Percentiles rank a stretch among this genome's conserved stretches.
Conservation (phyloP, 1,284 basidiomycete genomes). For the Leccinum fuscescens region DNA sequence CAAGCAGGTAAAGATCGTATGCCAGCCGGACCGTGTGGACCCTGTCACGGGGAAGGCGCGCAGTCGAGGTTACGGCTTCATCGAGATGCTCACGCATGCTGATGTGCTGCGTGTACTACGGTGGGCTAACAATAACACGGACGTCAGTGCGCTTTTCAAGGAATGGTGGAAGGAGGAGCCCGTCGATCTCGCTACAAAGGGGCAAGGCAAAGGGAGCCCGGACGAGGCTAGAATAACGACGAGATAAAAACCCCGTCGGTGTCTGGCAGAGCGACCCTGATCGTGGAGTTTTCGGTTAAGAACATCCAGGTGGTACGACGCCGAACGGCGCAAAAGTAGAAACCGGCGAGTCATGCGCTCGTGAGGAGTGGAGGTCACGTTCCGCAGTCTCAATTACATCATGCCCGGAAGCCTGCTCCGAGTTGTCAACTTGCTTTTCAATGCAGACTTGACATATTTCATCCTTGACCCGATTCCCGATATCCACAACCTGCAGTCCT, state of each 20-base stretch:
- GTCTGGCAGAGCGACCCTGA: constrained; percentile 61
- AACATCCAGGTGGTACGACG: constrained; percentile 85
- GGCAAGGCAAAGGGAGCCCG: constrained; percentile 46
- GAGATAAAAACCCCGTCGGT: constrained; percentile 51
- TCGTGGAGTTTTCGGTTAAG: constrained; percentile 93
- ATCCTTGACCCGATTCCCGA: too few species aligned
- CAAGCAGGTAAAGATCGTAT: constrained; percentile 90
- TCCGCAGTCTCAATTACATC: constrained; percentile 14
- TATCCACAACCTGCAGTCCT: too few species aligned
- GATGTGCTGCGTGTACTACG: constrained; percentile 90
- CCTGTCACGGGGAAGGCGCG: constrained; percentile 82
- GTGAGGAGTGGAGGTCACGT: neutral
- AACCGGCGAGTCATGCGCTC: constrained; percentile 6
- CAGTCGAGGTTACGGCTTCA: constrained; percentile 93
- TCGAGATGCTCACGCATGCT: constrained; percentile 86
- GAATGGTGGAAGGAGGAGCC: constrained; percentile 86
- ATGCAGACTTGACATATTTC: too few species aligned
- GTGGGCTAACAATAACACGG: constrained; percentile 90
- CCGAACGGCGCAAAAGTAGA: constrained; percentile 49
- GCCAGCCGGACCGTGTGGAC: constrained; percentile 85
- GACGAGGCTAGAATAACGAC: constrained; percentile 53
- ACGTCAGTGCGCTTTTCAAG: constrained; percentile 62
- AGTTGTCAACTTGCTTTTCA: too few species aligned
- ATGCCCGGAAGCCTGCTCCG: constrained; percentile 7
- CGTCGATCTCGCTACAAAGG: constrained; percentile 62